These are phyloP conservation scores for Colletotrichum sp. DNA, from an alignment of 2,329 filamentous ascomycete genomes.

Conservation along the genomic window DNA sequence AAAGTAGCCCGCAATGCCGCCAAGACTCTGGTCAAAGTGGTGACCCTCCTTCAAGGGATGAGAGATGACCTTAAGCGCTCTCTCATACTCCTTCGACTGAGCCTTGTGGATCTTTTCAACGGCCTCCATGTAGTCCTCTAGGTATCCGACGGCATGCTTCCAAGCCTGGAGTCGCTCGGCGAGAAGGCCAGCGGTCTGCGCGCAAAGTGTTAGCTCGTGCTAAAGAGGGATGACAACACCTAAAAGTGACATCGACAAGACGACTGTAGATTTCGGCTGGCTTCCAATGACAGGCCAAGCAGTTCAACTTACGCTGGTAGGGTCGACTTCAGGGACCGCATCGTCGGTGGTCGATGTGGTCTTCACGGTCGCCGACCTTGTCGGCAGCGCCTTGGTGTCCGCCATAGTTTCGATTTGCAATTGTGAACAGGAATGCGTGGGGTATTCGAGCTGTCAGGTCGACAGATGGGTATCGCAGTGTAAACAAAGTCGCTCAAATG, in stretches of 20 bases:
- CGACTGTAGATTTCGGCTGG: neutral
- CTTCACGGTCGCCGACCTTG: slow-evolving; percentile 49
- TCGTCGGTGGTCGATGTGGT: slow-evolving; percentile 48
- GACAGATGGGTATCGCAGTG: neutral
- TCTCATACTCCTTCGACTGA: slow-evolving; percentile 94
- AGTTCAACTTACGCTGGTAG: slow-evolving; percentile 54
- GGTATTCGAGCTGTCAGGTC: neutral
- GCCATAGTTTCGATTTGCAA: slow-evolving; percentile 35
- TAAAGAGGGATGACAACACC: neutral
- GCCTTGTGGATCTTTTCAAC: slow-evolving; percentile 86
- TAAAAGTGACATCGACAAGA: neutral
- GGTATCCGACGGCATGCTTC: slow-evolving; percentile 91
- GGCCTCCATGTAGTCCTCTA: slow-evolving; percentile 87
- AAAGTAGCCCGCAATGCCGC: slow-evolving; percentile 87
- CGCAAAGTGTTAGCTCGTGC: neutral
- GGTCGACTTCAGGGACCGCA: slow-evolving; percentile 62
- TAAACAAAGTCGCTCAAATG: neutral
- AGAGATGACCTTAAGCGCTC: slow-evolving; percentile 87
- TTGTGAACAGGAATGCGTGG: neutral
- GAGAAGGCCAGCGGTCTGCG: slow-evolving; percentile 78
- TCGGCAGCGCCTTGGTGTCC: slow-evolving; percentile 40
- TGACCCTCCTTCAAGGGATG: slow-evolving; percentile 86
- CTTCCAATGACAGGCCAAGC: neutral
- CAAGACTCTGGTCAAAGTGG: slow-evolving; percentile 91
- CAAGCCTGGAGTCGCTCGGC: slow-evolving; percentile 89